These are phyloP conservation scores for Sphagnurus paluster DNA, from an alignment of 1,284 basidiomycete species.

Conservation along the genomic window DNA sequence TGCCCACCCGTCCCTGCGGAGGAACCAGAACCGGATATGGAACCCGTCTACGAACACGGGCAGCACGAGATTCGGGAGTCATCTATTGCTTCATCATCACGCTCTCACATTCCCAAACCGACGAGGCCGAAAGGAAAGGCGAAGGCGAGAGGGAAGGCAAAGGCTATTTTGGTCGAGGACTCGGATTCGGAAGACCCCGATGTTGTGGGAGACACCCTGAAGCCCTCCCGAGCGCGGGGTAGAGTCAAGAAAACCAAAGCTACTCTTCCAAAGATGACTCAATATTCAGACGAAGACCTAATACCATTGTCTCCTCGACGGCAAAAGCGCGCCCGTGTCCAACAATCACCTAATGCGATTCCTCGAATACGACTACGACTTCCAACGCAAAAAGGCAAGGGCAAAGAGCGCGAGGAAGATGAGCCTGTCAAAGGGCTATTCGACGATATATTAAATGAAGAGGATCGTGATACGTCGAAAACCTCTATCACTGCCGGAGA, in stretches of 20 bases:
- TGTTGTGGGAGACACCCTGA: constrained; percentile 28
- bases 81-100: constrained; percentile 56
- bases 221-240: constrained; percentile 20
- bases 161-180: constrained; percentile 24
- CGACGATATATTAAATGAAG: constrained; percentile 72
- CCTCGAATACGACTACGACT: constrained; percentile 56
- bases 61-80: constrained; percentile 28
- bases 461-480: constrained; percentile 76
- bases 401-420: constrained; percentile 58
- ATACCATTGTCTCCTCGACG: constrained; percentile 19
- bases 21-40: constrained; percentile 13
- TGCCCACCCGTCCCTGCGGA: constrained; percentile 41
- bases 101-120: constrained; percentile 24
- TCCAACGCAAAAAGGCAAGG: constrained; percentile 55
- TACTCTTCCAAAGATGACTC: constrained; percentile 10
- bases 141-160: constrained; percentile 31
- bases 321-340: constrained; percentile 27
- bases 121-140: constrained; percentile 20
- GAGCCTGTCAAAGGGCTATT: constrained; percentile 63
- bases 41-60: constrained; percentile 9
- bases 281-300: constrained; percentile 20
- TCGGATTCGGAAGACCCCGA: constrained; percentile 32
- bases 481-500: constrained; percentile 73
- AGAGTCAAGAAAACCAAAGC: constrained; percentile 25
- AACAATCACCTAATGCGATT: constrained; percentile 32